Evolutionary conservation across 495 filamentous ascomycete species (phyloP).

Genomic region (Chaetomium tenue): DNA sequence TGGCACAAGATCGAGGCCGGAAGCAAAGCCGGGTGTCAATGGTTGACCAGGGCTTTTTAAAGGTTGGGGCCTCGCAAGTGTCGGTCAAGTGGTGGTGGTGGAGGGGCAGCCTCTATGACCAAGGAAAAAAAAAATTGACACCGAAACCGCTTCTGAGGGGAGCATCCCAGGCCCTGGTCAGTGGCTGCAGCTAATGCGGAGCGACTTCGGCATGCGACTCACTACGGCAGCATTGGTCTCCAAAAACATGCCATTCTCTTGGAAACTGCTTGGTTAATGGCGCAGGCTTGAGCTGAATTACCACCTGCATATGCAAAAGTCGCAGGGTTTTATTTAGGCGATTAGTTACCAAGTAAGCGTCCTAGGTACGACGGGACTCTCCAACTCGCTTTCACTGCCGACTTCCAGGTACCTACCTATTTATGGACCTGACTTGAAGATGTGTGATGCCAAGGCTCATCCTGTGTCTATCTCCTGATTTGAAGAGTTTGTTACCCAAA

Average conservation of each 20-base stretch:
- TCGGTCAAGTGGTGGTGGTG: conserved; percentile 26
- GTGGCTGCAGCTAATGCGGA: conserved; percentile 16
- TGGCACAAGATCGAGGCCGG: conserved; percentile 24
- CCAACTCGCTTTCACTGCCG: background rate
- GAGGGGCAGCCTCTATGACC: conserved; percentile 31
- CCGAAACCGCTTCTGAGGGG: conserved; percentile 38
- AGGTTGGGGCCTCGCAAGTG: conserved; percentile 25
- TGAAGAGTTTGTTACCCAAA: too few relatives aligned
- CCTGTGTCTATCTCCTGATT: too few relatives aligned
- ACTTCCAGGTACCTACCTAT: too few relatives aligned
- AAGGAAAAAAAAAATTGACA: conserved; percentile 38
- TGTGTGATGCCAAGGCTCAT: too few relatives aligned
- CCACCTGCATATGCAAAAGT: background rate
- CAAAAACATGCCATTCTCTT: background rate
- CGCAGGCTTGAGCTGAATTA: background rate
- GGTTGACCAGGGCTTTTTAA: conserved; percentile 16
- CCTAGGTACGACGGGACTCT: background rate
- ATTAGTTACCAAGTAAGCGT: background rate
- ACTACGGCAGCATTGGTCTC: background rate
- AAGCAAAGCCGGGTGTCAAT: conserved; percentile 22
- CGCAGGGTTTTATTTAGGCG: background rate
- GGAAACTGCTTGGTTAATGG: conserved; percentile 5
- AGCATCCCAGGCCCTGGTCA: conserved; percentile 7
- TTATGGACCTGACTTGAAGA: too few relatives aligned
- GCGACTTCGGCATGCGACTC: conserved; percentile 17